Evolutionary conservation across 495 filamentous ascomycete genomes (phyloP), one percentile per base, ranked within the genome.

Genomic region (Aspergillus cavernicola): DNA sequence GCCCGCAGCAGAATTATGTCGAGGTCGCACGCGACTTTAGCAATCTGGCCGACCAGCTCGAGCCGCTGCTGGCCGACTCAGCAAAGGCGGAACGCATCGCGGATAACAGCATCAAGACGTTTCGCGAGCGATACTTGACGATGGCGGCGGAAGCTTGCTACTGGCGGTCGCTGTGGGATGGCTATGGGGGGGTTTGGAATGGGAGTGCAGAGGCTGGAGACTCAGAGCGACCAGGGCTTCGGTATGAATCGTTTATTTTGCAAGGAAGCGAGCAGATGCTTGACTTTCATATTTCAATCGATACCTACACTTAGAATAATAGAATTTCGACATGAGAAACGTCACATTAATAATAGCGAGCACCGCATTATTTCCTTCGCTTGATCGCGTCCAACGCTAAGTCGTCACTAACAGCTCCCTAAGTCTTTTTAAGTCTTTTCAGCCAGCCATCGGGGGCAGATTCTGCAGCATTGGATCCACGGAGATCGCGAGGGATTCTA

Each of bases 1-100:
- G 83, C 0, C 73, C 79, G 6, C 59, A 80, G 2, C 81, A 85
- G 58, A 88, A 85, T 60, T 85, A 79, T 43, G 72, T 86, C 39
- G 70, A 81, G 50, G 81, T 85, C 4, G 68, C 75, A 28, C 67
- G 73, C 19, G 80, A 86, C 57, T 85, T 78, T 57, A 75, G 74
- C 28, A 73, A 85, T 57, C 69, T 86, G 4, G 65, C 75, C n/a
- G 67, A 71, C 7, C 78, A 74, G 53, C 74, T 86, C 26, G 50
- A 79, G 28, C 65, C 72, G 4, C 68, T 81, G 9, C 59, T 81
- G 18, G 47, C 43, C 8, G 59, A 83, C 43, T 68, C 73, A 0
- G 56, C 69, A 0, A 65, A 67, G 31, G 80, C 81, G 1, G 66
- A 75, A 46, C 66, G 59, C 5, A 82, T 85, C 47, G 82, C 82